Base-by-base conservation (phyloP, 2,329 filamentous ascomycete species). In the Rosellinia necatrix region DNA sequence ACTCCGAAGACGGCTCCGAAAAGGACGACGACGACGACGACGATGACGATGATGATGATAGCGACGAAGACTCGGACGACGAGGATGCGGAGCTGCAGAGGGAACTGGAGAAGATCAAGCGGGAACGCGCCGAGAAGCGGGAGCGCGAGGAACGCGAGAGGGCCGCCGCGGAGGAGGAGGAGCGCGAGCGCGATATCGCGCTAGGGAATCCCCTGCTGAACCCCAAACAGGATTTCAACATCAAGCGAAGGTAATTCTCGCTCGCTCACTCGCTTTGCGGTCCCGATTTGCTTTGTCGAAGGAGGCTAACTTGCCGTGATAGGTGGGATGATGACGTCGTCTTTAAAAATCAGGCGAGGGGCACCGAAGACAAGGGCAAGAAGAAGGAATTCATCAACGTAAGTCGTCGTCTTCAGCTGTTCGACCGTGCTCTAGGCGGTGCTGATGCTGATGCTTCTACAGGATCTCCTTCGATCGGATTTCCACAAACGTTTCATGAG, bases 281-380 rank as follows among this genome's bases (percentile, higher is more conserved):
- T 8, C 19, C 21, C 6, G 37, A n/a, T 38, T 21, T n/a, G 4
- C 6, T 7, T 2, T 32, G 35, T 21, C 21, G 7, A 5, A 24
- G 12, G 38, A 22, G 58, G 34, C 50, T 62, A 52, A 58, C 29
- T 3, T 10, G 10, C 8, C 34, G 9, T 77, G n/a, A 35, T 34
- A 69, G 92, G 66, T 99, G 94, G 94, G 94, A 99, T 66, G 94
- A 99, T 68, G 94, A 99, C 71, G 94, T 99, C 10, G 92, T 99
- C 2, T 99, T 99, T 78, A 97, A 96, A 79, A 99, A 99, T 74
- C 94, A 99, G 76, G 94, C 93, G 29, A 84, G 94, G 56, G 94
- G 93, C 7, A 96, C 92, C 0, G 93, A 97, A 70, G 91, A 97
- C 61, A 92, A 88, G 78, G 86, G 88, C 61, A 85, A 92, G 78